Base-by-base conservation (phyloP, 192 early-diverging fungal species). In the Backusella westeae region DNA sequence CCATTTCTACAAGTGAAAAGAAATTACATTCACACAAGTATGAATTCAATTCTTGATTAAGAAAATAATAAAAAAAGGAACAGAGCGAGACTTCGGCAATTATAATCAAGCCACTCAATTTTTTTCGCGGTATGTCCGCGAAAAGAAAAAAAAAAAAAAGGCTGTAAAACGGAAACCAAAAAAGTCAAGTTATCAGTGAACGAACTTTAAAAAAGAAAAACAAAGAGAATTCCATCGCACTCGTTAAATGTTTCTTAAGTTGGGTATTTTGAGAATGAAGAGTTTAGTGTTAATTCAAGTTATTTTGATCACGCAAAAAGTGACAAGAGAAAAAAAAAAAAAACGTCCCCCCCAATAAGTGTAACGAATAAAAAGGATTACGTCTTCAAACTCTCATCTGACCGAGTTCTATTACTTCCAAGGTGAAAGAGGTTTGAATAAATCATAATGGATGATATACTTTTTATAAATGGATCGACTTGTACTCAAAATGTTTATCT, bases 241-340 rank as follows among this genome's bases (percentile, higher is more conserved):
- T 63, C 56, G 56, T 63, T 63, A 63, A 63, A 63, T 63, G 21
- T 63, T 63, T 14, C 56, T 63, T 63, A 63, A 63, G 56, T 63
- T 63, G 56, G 56, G 4, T 63, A 23, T 14, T 63, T 63, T 63
- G 56, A 63, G 56, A 63, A 59, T 59, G 56, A 59, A 59, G n/a
- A 9, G 19, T 59, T 59, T 59, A 59, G 53, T 26, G n/a, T 59
- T 26, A 59, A 29, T 9, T 59, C 53, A 12, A 21, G 44, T 49
- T 49, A 9, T 59, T 59, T 59, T 59, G 53, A 59, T 59, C 53
- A 59, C 53, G 56, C 53, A 59, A 19, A 59, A 17, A 12, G 21
- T 26, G 23, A 59, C 8, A 10, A 49, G 17, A 19, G 44, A 49
- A 49, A 19, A 49, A 42, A 32, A 32, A 32, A 32, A 32, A 32